A percentile compares a stretch with the other conserved stretches of the same genome.
These are phyloP conservation scores for Nepenthes mirabilis DNA, from an alignment of 148 eudicot genomes.

Conservation along the genomic window DNA sequence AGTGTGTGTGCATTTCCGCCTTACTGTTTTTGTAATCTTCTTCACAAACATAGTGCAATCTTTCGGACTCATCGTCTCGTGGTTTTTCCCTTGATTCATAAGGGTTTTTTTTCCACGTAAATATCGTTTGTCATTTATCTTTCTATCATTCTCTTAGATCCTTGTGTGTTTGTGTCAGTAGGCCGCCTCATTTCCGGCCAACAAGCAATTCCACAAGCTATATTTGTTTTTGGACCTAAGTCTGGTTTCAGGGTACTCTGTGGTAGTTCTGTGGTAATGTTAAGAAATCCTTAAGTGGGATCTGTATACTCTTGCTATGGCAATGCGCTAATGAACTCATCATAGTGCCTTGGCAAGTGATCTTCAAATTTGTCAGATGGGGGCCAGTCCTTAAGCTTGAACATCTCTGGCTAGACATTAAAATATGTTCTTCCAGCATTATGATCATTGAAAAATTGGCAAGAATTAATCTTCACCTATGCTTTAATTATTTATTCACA, in stretches of 20 bases:
- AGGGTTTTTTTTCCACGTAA: no score
- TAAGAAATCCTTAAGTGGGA: constrained; percentile 66
- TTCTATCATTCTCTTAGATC: no score
- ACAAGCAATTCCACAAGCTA: constrained; percentile 63
- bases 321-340: constrained; percentile 66
- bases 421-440: constrained; percentile 47
- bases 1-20: no score
- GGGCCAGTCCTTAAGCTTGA: constrained; percentile 97
- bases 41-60: no score
- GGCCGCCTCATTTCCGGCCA: no score
- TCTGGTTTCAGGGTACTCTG: constrained; percentile 61
- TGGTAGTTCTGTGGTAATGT: constrained; percentile 70
- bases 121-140: no score
- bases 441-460: constrained; percentile 66
- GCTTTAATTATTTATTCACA: background rate
- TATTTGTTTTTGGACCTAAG: constrained; percentile 88
- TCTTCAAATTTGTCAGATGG: constrained; percentile 83
- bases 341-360: constrained; percentile 75
- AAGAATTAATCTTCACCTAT: constrained; percentile 64
- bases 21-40: no score
- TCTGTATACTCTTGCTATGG: constrained; percentile 83
- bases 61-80: no score
- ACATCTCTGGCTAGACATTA: constrained; percentile 94
- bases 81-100: no score
- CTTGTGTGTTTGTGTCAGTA: no score